These are phyloP conservation scores for Lithocarpus polystachyus DNA, from an alignment of 306 rosid species.

Conservation along the genomic window DNA sequence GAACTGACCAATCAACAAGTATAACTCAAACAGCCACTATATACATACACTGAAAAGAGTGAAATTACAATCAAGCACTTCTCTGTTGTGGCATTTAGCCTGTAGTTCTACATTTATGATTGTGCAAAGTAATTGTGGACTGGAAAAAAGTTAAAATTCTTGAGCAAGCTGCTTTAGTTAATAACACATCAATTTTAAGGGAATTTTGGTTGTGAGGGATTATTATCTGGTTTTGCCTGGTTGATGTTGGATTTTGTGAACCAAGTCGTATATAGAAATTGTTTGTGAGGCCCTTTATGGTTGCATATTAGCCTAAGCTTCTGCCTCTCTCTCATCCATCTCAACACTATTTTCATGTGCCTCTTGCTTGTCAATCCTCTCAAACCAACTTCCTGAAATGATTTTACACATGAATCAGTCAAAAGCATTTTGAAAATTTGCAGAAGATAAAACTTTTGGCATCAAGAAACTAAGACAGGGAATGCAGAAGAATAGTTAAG, in stretches of 20 bases:
- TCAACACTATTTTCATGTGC: slow-evolving; percentile 80
- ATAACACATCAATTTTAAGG: slow-evolving; percentile 20
- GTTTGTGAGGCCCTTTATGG: slow-evolving; percentile 77
- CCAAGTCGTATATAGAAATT: slow-evolving; percentile 84
- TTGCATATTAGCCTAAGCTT: slow-evolving; percentile 77
- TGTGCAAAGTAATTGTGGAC: background rate
- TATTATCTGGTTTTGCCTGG: slow-evolving; percentile 23
- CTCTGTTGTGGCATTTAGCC: background rate
- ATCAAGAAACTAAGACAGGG: background rate
- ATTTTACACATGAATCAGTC: background rate
- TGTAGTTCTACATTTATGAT: background rate
- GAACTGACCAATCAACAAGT: background rate
- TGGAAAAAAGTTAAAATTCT: background rate
- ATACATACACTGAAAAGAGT: background rate
- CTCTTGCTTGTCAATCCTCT: slow-evolving; percentile 79
- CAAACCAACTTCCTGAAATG: slow-evolving; percentile 65
- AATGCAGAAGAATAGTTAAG: background rate
- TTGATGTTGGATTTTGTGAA: slow-evolving; percentile 50
- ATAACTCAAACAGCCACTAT: background rate
- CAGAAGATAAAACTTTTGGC: background rate
- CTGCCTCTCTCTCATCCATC: slow-evolving; percentile 96
- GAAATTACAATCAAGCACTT: background rate
- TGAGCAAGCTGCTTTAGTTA: slow-evolving; percentile 11
- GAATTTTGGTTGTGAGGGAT: slow-evolving; percentile 34
- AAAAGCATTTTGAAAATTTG: background rate